Conservation (phyloP, 257 asterid species). For the Ehretia macrophylla region DNA sequence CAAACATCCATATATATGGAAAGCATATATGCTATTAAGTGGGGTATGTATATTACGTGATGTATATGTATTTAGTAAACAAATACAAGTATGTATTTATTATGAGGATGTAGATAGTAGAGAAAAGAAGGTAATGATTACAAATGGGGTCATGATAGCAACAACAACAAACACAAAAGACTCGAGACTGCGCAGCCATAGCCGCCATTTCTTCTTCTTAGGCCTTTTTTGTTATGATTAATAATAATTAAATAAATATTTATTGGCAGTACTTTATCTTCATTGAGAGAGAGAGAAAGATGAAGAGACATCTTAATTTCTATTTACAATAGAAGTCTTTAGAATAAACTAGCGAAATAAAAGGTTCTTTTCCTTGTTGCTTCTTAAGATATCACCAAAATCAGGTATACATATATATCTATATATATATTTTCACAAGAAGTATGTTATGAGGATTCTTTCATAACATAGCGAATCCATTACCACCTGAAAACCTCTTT, state of each 20-base stretch:
- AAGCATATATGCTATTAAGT: background rate
- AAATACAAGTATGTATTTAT: no score
- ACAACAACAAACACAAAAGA: conserved; percentile 14
- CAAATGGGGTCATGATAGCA: conserved; percentile 41
- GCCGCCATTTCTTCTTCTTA: conserved; percentile 62
- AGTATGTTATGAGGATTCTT: no score
- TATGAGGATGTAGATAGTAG: background rate
- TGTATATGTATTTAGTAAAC: no score
- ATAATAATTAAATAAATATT: conserved; percentile 1
- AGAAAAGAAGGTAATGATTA: conserved; percentile 26
- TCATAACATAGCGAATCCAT: no score
- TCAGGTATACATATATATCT: no score
- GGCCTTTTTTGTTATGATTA: conserved; percentile 20
- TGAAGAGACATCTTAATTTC: no score
- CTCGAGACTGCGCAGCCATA: conserved; percentile 54
- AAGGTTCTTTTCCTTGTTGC: background rate
- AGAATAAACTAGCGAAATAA: no score
- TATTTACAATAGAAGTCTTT: no score
- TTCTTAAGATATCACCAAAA: conserved; percentile 12
- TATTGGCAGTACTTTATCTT: conserved; percentile 11
- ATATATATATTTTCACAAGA: no score
- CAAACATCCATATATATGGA: background rate
- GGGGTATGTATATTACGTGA: background rate
- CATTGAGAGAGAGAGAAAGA: conserved; percentile 5
- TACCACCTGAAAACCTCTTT: no score